A percentile compares a stretch with the other conserved stretches of the same genome.
phyloP scores from a whole-genome alignment of 1,139 yeast species.

The Blastobotrys persicus region DNA sequence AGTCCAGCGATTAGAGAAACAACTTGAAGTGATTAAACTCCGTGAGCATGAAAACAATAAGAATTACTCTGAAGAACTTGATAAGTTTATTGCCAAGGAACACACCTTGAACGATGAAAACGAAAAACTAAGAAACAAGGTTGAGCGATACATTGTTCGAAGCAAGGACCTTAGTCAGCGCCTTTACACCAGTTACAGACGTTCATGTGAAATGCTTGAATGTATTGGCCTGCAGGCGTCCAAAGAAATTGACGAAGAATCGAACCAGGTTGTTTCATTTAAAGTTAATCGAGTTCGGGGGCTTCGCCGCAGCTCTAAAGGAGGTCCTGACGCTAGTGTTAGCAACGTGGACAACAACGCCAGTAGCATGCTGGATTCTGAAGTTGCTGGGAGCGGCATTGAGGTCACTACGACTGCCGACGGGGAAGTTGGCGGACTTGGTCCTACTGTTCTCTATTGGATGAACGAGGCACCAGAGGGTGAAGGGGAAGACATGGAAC shows the following conservation, averaged over 20 bases:
- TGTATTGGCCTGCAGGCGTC: constrained; percentile 64
- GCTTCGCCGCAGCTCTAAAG: constrained; percentile 17
- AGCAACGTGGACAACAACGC: constrained; percentile 8
- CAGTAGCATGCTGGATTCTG: constrained; percentile 10
- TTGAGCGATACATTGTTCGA: constrained; percentile 22
- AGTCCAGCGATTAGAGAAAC: constrained; percentile 34
- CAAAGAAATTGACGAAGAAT: constrained; percentile 33
- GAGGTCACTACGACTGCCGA: constrained; percentile 4
- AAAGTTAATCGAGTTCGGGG: constrained; percentile 37
- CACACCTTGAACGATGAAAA: constrained; percentile 19
- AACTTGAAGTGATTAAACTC: constrained; percentile 14
- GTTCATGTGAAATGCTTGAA: constrained; percentile 64
- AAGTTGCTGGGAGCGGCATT: not conserved
- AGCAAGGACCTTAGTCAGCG: constrained; percentile 41
- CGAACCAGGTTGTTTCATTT: constrained; percentile 26
- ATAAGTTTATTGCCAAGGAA: constrained; percentile 17
- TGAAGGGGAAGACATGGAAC: constrained; percentile 17
- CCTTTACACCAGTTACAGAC: constrained; percentile 39
- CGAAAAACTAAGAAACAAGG: constrained; percentile 14
- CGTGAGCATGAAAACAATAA: constrained; percentile 17
- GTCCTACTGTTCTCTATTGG: constrained; percentile 33
- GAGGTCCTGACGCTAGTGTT: constrained; percentile 8
- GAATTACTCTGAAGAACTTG: constrained; percentile 16
- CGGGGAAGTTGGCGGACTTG: not conserved
- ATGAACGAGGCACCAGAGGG: constrained; percentile 24